Evolutionary conservation across 1,139 yeast species (phyloP).

Genomic region (Spathaspora sp.): DNA sequence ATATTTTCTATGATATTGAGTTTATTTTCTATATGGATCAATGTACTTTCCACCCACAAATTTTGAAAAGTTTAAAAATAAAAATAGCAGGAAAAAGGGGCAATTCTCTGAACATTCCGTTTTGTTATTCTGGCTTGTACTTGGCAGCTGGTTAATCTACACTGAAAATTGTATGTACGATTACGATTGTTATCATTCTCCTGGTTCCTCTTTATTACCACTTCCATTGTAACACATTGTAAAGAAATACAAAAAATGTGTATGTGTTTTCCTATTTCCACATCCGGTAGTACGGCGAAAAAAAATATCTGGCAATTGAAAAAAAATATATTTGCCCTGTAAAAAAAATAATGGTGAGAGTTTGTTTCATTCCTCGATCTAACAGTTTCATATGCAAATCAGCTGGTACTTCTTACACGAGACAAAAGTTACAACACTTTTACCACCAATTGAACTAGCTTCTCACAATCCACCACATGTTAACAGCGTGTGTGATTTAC

Average conservation of each 20-base stretch:
- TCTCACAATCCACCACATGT: too few relatives aligned
- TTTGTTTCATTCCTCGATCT: not conserved
- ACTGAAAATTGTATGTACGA: too few relatives aligned
- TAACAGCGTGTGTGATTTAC: not conserved
- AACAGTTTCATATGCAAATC: too few relatives aligned
- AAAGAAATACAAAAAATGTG: not conserved
- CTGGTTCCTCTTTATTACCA: too few relatives aligned
- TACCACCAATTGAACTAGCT: too few relatives aligned
- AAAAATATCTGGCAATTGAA: not conserved
- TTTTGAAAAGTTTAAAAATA: not conserved
- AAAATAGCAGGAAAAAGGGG: not conserved
- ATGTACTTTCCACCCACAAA: not conserved
- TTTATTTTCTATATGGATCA: not conserved
- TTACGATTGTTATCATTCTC: too few relatives aligned
- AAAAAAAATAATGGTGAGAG: not conserved
- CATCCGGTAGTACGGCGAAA: not conserved
- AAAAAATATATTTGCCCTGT: not conserved
- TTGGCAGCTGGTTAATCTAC: too few relatives aligned
- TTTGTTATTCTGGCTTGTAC: too few relatives aligned
- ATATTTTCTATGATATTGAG: not conserved
- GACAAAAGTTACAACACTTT: too few relatives aligned
- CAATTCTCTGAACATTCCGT: too few relatives aligned
- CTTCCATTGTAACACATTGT: too few relatives aligned
- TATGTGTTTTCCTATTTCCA: not conserved
- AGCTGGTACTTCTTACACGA: too few relatives aligned